These are phyloP conservation scores for Pseudogymnoascus sp. DNA, from an alignment of 2,329 filamentous ascomycete species.

Conservation along the genomic window DNA sequence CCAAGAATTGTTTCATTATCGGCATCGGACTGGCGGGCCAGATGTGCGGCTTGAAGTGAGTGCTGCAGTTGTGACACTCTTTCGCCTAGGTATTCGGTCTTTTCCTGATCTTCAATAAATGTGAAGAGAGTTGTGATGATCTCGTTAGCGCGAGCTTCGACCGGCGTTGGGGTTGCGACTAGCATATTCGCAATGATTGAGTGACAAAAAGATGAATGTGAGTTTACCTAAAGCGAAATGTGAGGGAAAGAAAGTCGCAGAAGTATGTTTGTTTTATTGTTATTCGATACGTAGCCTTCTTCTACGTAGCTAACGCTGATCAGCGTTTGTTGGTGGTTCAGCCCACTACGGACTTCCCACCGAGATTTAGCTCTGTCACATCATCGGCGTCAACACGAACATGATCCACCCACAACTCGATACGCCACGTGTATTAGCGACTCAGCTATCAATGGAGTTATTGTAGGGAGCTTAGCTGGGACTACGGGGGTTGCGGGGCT, in stretches of 20 bases:
- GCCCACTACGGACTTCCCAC: not conserved
- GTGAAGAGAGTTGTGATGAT: conserved; percentile 11
- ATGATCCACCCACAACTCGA: not conserved
- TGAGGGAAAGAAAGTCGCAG: not conserved
- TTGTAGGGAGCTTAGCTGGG: not conserved
- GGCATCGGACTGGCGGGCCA: not conserved
- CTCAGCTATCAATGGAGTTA: not conserved
- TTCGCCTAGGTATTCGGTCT: conserved; percentile 11
- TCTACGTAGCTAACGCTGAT: not conserved
- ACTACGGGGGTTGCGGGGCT: not conserved
- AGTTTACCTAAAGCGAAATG: no score
- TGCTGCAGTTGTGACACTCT: conserved; percentile 11
- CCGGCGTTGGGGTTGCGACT: not conserved
- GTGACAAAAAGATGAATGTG: not conserved
- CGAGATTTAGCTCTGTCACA: not conserved
- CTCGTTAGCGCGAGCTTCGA: conserved; percentile 8
- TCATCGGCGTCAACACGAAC: not conserved
- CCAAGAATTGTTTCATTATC: conserved; percentile 11
- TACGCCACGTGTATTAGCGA: not conserved
- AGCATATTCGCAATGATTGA: not conserved
- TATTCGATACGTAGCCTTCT: not conserved
- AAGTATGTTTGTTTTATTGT: not conserved
- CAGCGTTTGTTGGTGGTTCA: not conserved
- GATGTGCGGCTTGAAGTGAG: conserved; percentile 9
- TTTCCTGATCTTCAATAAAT: conserved; percentile 10